These are phyloP conservation scores for Alternaria solani DNA, from an alignment of 2,329 filamentous ascomycete genomes.

Conservation along the genomic window DNA sequence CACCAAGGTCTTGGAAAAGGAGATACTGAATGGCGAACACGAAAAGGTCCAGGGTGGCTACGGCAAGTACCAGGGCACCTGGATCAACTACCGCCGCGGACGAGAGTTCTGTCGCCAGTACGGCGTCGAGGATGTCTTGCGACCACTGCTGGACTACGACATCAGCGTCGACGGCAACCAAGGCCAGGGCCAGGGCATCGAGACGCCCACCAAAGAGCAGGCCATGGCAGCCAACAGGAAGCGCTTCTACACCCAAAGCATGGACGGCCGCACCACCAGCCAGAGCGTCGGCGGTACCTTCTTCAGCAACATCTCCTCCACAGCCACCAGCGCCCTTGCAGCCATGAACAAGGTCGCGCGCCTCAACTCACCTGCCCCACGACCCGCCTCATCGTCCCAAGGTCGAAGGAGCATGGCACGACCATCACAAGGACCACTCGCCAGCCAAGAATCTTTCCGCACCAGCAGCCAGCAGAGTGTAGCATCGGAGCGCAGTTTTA, in stretches of 20 bases:
- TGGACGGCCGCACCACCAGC: conserved; percentile 72
- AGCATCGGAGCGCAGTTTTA: conserved; percentile 77
- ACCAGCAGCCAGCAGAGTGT: conserved; percentile 83
- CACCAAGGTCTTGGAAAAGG: conserved; percentile 97
- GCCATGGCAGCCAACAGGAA: conserved; percentile 94
- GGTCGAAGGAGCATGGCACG: conserved; percentile 74
- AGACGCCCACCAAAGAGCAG: conserved; percentile 98
- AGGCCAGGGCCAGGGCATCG: conserved; percentile 77
- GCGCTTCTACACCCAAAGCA: conserved; percentile 81
- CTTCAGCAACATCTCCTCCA: conserved; percentile 95
- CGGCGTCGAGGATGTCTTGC: conserved; percentile 77
- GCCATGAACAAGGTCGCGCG: conserved; percentile 92
- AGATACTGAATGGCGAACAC: conserved; percentile 94
- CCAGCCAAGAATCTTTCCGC: conserved; percentile 70
- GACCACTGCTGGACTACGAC: conserved; percentile 80
- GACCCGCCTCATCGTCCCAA: conserved; percentile 68
- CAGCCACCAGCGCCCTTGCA: conserved; percentile 89
- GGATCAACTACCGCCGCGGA: conserved; percentile 93
- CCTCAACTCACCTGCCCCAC: conserved; percentile 81
- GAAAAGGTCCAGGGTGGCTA: conserved; percentile 99
- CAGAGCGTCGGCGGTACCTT: conserved; percentile 79
- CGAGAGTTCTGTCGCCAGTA: conserved; percentile 87
- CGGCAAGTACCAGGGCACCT: conserved; percentile 98
- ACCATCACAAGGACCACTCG: conserved; percentile 71
- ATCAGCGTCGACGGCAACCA: conserved; percentile 76